Base-by-base conservation (phyloP, 2,329 filamentous ascomycete genomes). In the Penicillium sp. region DNA sequence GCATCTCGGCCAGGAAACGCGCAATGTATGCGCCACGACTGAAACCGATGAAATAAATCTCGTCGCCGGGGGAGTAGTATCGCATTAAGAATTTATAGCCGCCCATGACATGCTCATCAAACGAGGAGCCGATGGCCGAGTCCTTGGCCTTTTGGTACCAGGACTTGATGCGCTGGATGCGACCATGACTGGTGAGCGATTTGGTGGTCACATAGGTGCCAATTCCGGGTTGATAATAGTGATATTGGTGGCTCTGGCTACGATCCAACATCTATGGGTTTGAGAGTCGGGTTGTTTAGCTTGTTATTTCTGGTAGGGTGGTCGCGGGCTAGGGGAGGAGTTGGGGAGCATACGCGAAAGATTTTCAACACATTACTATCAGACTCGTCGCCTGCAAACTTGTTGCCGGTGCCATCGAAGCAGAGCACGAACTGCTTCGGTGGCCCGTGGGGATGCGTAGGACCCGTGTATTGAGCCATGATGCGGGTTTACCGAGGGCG, bases 61-160 rank as follows among this genome's bases (percentile, higher is more conserved):
- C 79, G 62, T 83, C 80, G 12, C 81, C 81, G 0, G 85, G 83
- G 49, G 82, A 82, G 73, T 91, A 91, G 73, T 89, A 90, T 19
- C 88, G 85, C 89, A 92, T 91, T 50, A 92, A 81, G 74, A 93
- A 92, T 58, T 88, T 88, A 76, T 95, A 95, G 1, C 91, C 91
- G 8, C 89, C 91, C 68, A 95, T 91, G 12, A 95, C 91, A 77
- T 95, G 91, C 60, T 92, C 85, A 67, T 90, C 91, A 66, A 96
- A 94, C 0, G 89, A 92, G 0, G 89, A 90, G 1, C 92, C 92
- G 63, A 96, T 78, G 10, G 91, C 91, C 3, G 89, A 91, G 75
- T 95, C 91, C 56, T 77, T 78, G 54, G 76, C 75, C 60, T 78
- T 78, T 30, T 73, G 60, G 57, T 77, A 77, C 28, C 73, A 74